A percentile compares a stretch with the other conserved stretches of the same genome.
phyloP scores from a whole-genome alignment of 345 rosid genomes.

The Streptanthus diversifolius region DNA sequence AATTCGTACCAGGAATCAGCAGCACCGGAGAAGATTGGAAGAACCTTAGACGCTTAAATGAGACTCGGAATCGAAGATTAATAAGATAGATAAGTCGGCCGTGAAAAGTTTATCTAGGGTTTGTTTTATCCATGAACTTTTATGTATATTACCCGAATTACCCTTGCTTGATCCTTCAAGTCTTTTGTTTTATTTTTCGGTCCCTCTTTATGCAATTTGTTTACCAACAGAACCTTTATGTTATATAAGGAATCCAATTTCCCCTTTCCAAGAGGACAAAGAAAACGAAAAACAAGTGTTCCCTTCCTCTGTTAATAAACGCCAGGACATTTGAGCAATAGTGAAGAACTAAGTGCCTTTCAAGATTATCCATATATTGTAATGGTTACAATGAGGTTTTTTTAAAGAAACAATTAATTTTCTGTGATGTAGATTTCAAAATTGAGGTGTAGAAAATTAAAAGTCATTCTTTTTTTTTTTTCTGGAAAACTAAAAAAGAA shows the following conservation, averaged over 20 bases:
- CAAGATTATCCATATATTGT: not conserved
- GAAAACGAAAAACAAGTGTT: not conserved
- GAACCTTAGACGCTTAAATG: not conserved
- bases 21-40: conserved; percentile 14
- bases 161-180: not conserved
- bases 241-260: not conserved
- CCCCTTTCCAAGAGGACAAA: not conserved
- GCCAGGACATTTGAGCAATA: not conserved
- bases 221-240: not conserved
- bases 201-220: not conserved
- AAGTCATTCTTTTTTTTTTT: not conserved
- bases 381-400: conserved; percentile 10
- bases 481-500: not conserved
- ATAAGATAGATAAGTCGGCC: conserved; percentile 15
- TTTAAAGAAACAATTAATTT: not conserved
- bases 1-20: conserved; percentile 31
- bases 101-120: conserved; percentile 17
- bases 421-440: not conserved
- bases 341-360: not conserved
- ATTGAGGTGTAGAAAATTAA: not conserved
- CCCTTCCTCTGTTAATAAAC: not conserved
- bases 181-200: not conserved
- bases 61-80: not conserved
- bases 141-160: not conserved
- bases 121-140: not conserved